Conservation (phyloP, 1,139 yeast genomes). For the Debaryomyces psychrophilus region DNA sequence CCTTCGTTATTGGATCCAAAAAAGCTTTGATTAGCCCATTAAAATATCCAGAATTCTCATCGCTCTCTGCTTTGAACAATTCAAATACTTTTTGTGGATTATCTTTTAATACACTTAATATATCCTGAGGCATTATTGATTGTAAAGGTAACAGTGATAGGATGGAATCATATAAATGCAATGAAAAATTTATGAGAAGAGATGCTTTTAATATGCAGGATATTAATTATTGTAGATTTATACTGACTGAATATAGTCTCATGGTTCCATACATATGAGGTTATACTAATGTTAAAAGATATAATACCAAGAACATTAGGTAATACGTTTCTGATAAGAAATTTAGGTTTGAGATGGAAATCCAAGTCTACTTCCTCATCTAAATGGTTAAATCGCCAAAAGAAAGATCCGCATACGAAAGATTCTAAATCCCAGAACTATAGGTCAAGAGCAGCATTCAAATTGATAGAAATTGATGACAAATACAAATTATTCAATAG, state of each 20-base stretch:
- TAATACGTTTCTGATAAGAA: neutral
- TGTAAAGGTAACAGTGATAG: constrained; percentile 56
- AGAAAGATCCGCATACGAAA: constrained; percentile 61
- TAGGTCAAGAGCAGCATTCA: constrained; percentile 89
- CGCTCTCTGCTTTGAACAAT: constrained; percentile 19
- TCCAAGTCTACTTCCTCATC: constrained; percentile 52
- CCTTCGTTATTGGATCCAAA: constrained; percentile 66
- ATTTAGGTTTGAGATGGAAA: constrained; percentile 6
- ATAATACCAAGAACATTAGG: neutral
- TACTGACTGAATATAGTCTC: neutral
- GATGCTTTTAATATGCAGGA: constrained; percentile 11
- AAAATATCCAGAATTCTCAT: constrained; percentile 25
- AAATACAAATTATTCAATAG: constrained; percentile 61
- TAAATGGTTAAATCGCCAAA: constrained; percentile 76
- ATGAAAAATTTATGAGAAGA: constrained; percentile 62
- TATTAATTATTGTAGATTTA: neutral
- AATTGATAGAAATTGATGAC: constrained; percentile 70
- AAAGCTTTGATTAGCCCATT: constrained; percentile 51
- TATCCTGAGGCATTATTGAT: constrained; percentile 37
- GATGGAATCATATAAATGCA: constrained; percentile 78
- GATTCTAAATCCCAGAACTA: constrained; percentile 67
- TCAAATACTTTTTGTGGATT: constrained; percentile 34
- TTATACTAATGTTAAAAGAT: neutral
- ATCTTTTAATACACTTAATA: constrained; percentile 22
- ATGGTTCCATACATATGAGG: neutral